Evolutionary conservation across 495 filamentous ascomycete genomes (phyloP), one percentile per base, ranked within the genome.

Genomic region (Symbiotaphrina buchneri): DNA sequence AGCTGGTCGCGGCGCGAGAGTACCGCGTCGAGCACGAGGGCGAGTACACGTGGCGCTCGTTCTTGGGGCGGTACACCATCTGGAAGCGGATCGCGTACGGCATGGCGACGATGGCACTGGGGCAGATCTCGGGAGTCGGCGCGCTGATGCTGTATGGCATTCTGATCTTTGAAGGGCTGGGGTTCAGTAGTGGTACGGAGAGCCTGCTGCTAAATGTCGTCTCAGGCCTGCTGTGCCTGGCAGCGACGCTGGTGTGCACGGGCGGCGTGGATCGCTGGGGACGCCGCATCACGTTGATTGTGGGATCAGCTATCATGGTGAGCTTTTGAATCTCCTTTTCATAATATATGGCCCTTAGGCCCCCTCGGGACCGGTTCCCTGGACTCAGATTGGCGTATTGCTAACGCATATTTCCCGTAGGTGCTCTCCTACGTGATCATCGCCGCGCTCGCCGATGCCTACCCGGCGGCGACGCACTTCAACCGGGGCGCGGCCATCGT

Each of bases 91-190:
- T 54, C 17, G 35, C 37, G 3, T 54, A 47, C 30, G 52, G 51
- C 6, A 41, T 52, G 18, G 52, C 48, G 33, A 44, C 48, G 5
- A 47, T 45, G 10, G 39, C 47, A 18, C 44, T 54, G 15, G 47
- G 51, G 27, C 45, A 52, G 41, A 38, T 45, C 10, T 30, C 38
- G 21, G 38, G 36, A 22, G 41, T 37, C 27, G 38, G 36, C 11
- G 34, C 44, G 3, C 26, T 45, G 4, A 45, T 40, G 6, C 52
- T 55, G 52, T 54, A 54, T 28, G 52, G 47, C 2, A 45, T 48
- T 3, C 35, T 52, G 7, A 54, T 53, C 27, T 55, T 52, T 26
- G 31, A 55, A 27, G 48, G 45, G 21, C 45, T 55, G 6, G 48
- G 48, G 18, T 55, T 45, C 45, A 33, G 48, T 26, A 27, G 37